These are phyloP conservation scores for Geotrichum macrosporum DNA, from an alignment of 1,139 yeast species.

Conservation along the genomic window DNA sequence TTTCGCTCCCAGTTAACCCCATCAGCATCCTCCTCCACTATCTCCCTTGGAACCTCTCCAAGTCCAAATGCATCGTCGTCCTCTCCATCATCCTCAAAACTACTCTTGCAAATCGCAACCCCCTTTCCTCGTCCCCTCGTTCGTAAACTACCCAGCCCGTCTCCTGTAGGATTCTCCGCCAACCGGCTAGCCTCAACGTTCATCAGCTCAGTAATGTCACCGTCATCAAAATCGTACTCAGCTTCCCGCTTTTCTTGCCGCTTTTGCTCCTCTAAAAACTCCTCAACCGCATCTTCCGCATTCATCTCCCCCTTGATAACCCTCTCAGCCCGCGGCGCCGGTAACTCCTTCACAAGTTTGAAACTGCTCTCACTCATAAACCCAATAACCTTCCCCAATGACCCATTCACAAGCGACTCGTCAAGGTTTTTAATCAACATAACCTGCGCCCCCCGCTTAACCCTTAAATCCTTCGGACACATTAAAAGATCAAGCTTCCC, in stretches of 20 bases:
- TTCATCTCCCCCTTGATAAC: slow-evolving; percentile 17
- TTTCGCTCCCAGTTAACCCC: slow-evolving; percentile 28
- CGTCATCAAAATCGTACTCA: slow-evolving; percentile 8
- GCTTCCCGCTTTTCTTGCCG: slow-evolving; percentile 2
- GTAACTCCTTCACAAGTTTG: slow-evolving; percentile 26
- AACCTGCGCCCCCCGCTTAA: slow-evolving; percentile 86
- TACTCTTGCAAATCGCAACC: background rate
- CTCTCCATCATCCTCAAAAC: slow-evolving; percentile 11
- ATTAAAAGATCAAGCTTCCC: slow-evolving; percentile 54
- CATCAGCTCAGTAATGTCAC: slow-evolving; percentile 20
- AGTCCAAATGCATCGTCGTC: slow-evolving; percentile 25
- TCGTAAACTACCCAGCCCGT: background rate
- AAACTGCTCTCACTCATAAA: slow-evolving; percentile 59
- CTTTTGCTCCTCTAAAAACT: slow-evolving; percentile 12
- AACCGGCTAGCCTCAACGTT: slow-evolving; percentile 19
- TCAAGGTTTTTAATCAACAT: slow-evolving; percentile 94
- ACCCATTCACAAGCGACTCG: slow-evolving; percentile 84
- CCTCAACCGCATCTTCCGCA: slow-evolving; percentile 21
- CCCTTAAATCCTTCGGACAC: slow-evolving; percentile 49
- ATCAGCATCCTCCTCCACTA: slow-evolving; percentile 21
- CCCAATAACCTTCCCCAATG: slow-evolving; percentile 78
- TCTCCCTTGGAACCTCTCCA: slow-evolving; percentile 23
- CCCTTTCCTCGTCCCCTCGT: slow-evolving; percentile 1
- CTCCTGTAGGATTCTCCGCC: slow-evolving; percentile 14
- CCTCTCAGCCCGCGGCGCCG: slow-evolving; percentile 15